Percentiles rank a stretch among this genome's conserved stretches.
These are phyloP conservation scores for Amyloporia xantha DNA, from an alignment of 768 basidiomycete genomes.

Conservation along the genomic window DNA sequence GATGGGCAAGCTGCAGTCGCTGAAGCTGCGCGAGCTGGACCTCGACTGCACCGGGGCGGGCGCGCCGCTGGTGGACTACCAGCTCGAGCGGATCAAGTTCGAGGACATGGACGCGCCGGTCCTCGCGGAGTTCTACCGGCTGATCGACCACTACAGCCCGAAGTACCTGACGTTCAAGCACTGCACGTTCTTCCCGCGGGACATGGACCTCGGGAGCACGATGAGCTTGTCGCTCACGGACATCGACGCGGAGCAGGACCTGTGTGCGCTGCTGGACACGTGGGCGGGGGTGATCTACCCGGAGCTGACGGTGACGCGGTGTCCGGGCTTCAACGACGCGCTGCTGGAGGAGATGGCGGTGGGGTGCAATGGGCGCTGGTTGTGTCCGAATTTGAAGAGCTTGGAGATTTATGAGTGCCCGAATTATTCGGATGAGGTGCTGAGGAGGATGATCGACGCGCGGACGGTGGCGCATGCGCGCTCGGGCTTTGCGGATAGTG, in stretches of 20 bases:
- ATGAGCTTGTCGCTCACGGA: background rate
- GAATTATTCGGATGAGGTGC: background rate
- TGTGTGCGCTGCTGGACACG: background rate
- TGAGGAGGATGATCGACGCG: background rate
- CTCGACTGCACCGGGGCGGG: background rate
- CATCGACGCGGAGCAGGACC: background rate
- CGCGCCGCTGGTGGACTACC: background rate
- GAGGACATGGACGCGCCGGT: background rate
- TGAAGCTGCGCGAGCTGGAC: background rate
- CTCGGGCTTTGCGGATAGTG: background rate
- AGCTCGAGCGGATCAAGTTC: background rate
- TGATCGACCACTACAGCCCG: background rate
- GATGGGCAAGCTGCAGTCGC: background rate
- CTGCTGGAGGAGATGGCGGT: background rate
- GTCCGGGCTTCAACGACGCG: background rate
- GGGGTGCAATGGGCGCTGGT: background rate
- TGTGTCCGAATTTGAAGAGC: background rate
- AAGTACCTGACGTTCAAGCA: background rate
- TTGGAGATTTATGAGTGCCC: background rate
- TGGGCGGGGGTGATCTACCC: background rate
- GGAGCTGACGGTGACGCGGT: background rate
- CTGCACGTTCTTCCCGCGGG: background rate
- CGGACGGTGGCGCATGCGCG: background rate
- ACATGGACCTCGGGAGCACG: background rate
- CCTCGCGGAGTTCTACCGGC: background rate